Conservation (phyloP, 208 protist genomes). For the Leishmania mexicana region DNA sequence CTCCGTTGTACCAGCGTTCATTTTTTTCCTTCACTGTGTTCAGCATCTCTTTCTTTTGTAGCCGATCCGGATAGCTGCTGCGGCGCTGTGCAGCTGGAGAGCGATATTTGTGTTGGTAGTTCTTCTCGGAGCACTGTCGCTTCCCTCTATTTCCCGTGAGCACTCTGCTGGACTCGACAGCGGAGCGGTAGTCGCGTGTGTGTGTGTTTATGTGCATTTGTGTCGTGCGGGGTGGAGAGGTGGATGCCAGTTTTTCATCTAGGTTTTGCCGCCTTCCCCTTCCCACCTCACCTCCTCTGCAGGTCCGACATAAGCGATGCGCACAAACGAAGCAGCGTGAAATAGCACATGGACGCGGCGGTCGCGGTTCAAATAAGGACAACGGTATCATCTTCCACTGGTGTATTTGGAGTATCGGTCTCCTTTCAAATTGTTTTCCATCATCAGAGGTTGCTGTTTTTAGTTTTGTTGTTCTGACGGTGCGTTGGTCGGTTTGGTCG, state of each 20-base stretch:
- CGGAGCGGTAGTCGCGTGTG: neutral
- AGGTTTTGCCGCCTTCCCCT: neutral
- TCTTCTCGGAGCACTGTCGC: neutral
- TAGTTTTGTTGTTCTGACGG: neutral
- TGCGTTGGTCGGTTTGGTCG: neutral
- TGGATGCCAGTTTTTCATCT: neutral
- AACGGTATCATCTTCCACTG: neutral
- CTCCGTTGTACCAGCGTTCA: neutral
- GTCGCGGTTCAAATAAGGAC: neutral
- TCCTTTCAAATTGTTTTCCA: no score
- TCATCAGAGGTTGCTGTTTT: neutral
- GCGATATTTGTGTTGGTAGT: neutral
- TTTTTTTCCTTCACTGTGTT: neutral
- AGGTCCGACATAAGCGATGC: neutral
- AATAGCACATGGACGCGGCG: neutral
- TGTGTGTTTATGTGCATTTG: conserved; percentile 9
- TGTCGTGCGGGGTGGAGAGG: neutral
- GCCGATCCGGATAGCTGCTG: neutral
- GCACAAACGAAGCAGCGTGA: neutral
- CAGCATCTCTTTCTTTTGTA: conserved; percentile 12
- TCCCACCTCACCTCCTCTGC: neutral
- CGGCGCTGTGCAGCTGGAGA: neutral
- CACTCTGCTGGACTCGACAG: neutral
- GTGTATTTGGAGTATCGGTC: neutral
- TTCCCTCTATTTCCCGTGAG: neutral